phyloP scores from a whole-genome alignment of 768 basidiomycete genomes.

The Trametes maxima region DNA sequence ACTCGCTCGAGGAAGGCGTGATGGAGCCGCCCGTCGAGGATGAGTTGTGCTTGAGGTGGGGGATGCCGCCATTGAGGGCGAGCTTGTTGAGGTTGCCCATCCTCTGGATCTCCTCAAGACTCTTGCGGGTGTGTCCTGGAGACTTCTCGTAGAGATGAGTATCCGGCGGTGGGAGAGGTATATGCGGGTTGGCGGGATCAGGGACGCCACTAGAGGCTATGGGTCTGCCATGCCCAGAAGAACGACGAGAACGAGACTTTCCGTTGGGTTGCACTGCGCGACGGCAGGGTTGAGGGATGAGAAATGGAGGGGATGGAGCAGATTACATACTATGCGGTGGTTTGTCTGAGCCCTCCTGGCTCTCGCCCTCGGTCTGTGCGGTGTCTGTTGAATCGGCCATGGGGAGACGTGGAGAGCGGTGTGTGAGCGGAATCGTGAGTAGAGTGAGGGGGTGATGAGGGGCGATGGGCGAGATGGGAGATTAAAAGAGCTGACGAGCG shows the following conservation, averaged over 20 bases:
- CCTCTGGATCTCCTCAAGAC: constrained; percentile 40
- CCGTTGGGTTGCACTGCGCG: constrained; percentile 26
- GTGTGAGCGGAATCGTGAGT: constrained; percentile 19
- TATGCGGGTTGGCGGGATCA: constrained; percentile 30
- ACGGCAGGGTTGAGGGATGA: constrained; percentile 2
- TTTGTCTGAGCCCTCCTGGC: constrained; percentile 61
- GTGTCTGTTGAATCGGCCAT: constrained; percentile 50
- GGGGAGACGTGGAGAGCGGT: constrained; percentile 30
- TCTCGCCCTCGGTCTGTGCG: constrained; percentile 56
- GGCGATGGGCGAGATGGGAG: constrained; percentile 18
- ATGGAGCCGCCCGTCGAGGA: constrained; percentile 44
- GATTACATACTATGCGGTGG: constrained; percentile 42
- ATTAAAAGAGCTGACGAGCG: constrained; percentile 15
- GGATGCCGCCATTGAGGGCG: constrained; percentile 23
- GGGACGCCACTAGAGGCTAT: constrained; percentile 18
- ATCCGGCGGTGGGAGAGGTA: constrained; percentile 58
- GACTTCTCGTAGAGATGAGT: constrained; percentile 50
- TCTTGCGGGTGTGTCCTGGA: constrained; percentile 49
- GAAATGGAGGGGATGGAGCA: constrained; percentile 6
- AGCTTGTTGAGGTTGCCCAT: constrained; percentile 21
- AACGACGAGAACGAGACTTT: constrained; percentile 19
- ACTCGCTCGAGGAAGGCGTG: constrained; percentile 42
- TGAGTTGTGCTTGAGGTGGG: constrained; percentile 30
- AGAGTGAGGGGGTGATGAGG: constrained; percentile 19
- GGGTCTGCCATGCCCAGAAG: constrained; percentile 18